Percentiles rank a stretch among this genome's conserved stretches.
Conservation (phyloP, 148 eudicot genomes). For the Rheum nobile region DNA sequence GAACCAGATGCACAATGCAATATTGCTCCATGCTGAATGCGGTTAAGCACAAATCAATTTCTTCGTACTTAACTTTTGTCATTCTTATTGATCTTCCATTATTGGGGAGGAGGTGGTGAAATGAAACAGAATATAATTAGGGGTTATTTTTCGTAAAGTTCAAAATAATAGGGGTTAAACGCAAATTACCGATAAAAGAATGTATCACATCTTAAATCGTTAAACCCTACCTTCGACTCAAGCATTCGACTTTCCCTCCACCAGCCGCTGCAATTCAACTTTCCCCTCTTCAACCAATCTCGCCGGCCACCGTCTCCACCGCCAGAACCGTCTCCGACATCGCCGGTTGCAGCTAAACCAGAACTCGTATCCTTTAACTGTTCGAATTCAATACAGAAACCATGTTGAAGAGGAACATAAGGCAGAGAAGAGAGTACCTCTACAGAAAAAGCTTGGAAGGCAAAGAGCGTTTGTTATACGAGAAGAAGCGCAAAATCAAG, state of each 20-base stretch:
- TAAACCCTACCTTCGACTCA: not conserved
- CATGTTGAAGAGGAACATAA: slow-evolving; percentile 57
- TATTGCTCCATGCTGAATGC: no score
- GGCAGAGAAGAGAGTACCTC: slow-evolving; percentile 72
- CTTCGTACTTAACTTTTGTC: no score
- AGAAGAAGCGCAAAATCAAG: slow-evolving; percentile 78
- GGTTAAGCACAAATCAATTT: no score
- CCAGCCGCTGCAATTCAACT: not conserved
- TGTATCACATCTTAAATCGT: not conserved
- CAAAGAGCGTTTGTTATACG: slow-evolving; percentile 63
- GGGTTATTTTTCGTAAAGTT: no score
- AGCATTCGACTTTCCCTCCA: not conserved
- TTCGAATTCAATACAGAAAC: not conserved
- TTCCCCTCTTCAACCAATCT: not conserved
- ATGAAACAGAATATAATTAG: no score
- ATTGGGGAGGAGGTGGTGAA: no score
- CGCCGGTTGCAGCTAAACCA: not conserved
- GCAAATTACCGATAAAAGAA: no score
- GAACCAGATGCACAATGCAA: no score
- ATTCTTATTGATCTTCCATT: no score
- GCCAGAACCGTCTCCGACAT: not conserved
- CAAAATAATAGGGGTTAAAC: no score
- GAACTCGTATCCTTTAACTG: not conserved
- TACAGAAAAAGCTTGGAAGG: slow-evolving; percentile 79
- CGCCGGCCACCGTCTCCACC: slow-evolving; percentile 3